phyloP scores from a whole-genome alignment of 345 rosid species.

The Populus davidiana region DNA sequence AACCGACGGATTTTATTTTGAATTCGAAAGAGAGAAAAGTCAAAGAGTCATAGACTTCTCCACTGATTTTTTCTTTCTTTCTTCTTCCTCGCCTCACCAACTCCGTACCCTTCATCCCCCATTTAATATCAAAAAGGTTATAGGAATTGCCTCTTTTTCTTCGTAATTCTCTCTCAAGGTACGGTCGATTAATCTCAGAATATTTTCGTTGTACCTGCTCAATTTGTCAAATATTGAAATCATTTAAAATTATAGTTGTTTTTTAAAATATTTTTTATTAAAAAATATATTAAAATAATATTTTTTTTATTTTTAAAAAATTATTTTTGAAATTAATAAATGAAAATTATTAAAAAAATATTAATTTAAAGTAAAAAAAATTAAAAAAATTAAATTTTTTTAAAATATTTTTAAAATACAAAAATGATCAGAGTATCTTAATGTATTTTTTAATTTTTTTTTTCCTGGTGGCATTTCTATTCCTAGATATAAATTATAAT shows the following conservation, averaged over 20 bases:
- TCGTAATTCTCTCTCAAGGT: background rate
- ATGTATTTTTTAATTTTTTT: too few relatives aligned
- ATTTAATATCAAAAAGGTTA: background rate
- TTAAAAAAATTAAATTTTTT: too few relatives aligned
- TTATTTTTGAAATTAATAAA: too few relatives aligned
- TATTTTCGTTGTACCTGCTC: background rate
- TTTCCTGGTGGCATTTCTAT: background rate
- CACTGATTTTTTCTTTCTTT: background rate
- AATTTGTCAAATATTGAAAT: background rate
- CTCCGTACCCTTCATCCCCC: background rate
- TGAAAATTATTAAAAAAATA: too few relatives aligned
- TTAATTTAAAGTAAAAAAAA: too few relatives aligned
- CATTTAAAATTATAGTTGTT: background rate
- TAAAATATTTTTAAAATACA: too few relatives aligned
- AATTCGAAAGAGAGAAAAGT: background rate
- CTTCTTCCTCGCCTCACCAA: background rate
- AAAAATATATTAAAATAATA: too few relatives aligned
- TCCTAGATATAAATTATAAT: background rate
- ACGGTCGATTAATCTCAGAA: background rate
- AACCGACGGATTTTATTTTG: background rate
- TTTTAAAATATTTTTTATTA: too few relatives aligned
- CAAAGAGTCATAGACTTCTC: background rate
- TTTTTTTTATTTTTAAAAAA: too few relatives aligned
- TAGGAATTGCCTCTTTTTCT: background rate
- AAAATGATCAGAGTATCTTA: too few relatives aligned